Percentiles rank a stretch among this genome's conserved stretches.
These are phyloP conservation scores for Melianthus villosus DNA, from an alignment of 441 rosid species.

Conservation along the genomic window DNA sequence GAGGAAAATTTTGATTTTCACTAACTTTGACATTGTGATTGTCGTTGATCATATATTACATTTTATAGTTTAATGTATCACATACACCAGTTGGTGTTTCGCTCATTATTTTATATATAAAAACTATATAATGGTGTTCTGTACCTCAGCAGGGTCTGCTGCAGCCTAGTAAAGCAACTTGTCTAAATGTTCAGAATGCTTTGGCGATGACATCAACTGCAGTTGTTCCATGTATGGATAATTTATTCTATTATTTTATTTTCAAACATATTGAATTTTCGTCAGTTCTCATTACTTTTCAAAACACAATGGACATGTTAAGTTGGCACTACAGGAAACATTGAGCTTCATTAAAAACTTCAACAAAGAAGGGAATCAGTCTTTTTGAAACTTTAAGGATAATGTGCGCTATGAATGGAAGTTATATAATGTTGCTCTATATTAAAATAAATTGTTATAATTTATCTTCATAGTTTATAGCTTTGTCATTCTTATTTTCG, in stretches of 20 bases:
- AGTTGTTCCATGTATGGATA: constrained; percentile 29
- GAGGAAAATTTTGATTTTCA: too few relatives aligned
- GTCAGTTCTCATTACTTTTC: neutral
- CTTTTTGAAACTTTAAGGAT: too few relatives aligned
- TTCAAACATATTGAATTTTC: neutral
- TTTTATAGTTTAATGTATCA: neutral
- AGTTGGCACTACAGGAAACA: too few relatives aligned
- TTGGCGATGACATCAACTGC: constrained; percentile 21
- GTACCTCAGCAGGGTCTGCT: constrained; percentile 30
- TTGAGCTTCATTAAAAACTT: too few relatives aligned
- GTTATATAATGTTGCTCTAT: too few relatives aligned
- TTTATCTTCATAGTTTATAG: neutral
- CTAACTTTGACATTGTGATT: neutral
- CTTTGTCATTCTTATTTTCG: constrained; percentile 3
- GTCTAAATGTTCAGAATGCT: constrained; percentile 31
- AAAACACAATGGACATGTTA: too few relatives aligned
- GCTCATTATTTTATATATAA: neutral
- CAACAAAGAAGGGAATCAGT: too few relatives aligned
- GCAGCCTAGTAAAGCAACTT: constrained; percentile 24
- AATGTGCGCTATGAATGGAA: too few relatives aligned
- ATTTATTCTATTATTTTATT: neutral
- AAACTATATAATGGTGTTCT: constrained; percentile 1
- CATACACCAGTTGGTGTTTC: neutral
- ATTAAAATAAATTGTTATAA: neutral
- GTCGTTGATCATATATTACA: neutral